A percentile compares a stretch with the other conserved stretches of the same genome.
phyloP scores from a whole-genome alignment of 208 protist genomes.

The Plasmodiophora brassicae region DNA sequence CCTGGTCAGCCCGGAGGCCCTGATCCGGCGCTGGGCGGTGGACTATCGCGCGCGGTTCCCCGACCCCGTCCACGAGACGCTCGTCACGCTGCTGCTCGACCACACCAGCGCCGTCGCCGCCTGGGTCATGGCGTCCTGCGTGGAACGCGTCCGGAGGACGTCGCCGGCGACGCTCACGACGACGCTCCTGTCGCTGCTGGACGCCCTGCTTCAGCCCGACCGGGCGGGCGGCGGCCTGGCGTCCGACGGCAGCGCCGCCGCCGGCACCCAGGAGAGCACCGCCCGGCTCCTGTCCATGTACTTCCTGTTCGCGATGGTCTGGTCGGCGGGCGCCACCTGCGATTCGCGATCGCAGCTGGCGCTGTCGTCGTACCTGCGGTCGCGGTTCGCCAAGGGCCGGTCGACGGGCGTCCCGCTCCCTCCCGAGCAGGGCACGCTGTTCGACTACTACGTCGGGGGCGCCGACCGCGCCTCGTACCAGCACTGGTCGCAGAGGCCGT shows the following conservation, averaged over 20 bases:
- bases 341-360: conserved; percentile 65
- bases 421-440: conserved; percentile 77
- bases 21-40: conserved; percentile 76
- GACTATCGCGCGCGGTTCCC: background rate
- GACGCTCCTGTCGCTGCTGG: conserved; percentile 41
- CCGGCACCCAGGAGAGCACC: conserved; percentile 59
- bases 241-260: conserved; percentile 61
- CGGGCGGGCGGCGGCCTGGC: conserved; percentile 60
- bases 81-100: conserved; percentile 12
- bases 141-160: conserved; percentile 69
- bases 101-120: background rate
- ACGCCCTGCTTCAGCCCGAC: conserved; percentile 28
- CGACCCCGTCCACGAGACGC: background rate
- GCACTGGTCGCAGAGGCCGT: conserved; percentile 10
- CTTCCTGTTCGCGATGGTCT: conserved; percentile 88
- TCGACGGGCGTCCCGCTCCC: conserved; percentile 84
- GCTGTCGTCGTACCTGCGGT: conserved; percentile 80
- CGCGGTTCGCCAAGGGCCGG: conserved; percentile 74
- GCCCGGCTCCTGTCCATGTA: conserved; percentile 80
- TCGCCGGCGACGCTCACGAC: conserved; percentile 29
- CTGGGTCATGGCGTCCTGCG: conserved; percentile 39
- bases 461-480: conserved; percentile 1
- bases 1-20: conserved; percentile 72
- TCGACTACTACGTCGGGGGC: conserved; percentile 85
- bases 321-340: conserved; percentile 83